phyloP scores from a whole-genome alignment of 495 filamentous ascomycete genomes.

The Penicillium alfredii region DNA sequence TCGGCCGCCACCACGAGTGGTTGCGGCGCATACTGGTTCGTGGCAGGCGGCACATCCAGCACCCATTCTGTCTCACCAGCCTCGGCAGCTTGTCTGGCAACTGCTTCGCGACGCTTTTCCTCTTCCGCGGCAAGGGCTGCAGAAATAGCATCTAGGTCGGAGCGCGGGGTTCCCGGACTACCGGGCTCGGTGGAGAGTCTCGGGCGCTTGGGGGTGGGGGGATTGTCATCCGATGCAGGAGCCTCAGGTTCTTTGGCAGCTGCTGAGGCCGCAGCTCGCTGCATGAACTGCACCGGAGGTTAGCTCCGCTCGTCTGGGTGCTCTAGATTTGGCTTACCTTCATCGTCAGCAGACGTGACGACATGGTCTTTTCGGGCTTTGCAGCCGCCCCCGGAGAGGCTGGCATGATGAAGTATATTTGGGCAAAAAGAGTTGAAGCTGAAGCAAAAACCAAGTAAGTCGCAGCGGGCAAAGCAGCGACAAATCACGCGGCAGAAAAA shows the following conservation, averaged over 20 bases:
- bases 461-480: no score
- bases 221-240: constrained; percentile 26
- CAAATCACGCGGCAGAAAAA: constrained; percentile 22
- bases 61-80: constrained; percentile 88
- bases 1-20: constrained; percentile 32
- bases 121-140: constrained; percentile 72
- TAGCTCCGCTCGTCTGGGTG: no score
- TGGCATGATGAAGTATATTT: constrained; percentile 4
- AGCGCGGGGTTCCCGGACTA: constrained; percentile 27
- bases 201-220: constrained; percentile 39
- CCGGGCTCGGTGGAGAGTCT: constrained; percentile 33
- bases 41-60: constrained; percentile 37
- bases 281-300: constrained; percentile 90
- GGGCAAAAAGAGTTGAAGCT: neutral
- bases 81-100: constrained; percentile 64
- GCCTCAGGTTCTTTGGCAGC: constrained; percentile 38
- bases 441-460: no score
- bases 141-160: constrained; percentile 54
- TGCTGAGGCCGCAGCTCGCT: constrained; percentile 65
- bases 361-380: constrained; percentile 67
- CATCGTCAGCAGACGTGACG: constrained; percentile 86
- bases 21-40: constrained; percentile 14
- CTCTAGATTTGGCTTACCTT: no score
- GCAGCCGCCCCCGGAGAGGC: constrained; percentile 26
- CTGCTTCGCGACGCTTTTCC: constrained; percentile 61